Percentiles rank a stretch among this genome's conserved stretches.
These are phyloP conservation scores for Microbotryum violaceum DNA, from an alignment of 1,284 basidiomycete species.

Conservation along the genomic window DNA sequence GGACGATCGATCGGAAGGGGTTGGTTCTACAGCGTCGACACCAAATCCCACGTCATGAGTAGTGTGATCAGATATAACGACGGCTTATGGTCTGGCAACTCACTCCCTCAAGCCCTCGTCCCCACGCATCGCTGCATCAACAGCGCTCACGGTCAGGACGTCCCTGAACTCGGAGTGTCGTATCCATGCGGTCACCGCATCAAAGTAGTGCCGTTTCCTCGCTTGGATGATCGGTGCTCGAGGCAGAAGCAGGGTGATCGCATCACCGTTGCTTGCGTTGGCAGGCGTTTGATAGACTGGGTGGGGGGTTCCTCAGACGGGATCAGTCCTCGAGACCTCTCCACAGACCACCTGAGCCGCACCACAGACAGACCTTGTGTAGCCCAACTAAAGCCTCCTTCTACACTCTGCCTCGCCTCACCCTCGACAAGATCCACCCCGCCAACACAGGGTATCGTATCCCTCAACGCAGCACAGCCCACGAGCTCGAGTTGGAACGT, in stretches of 20 bases:
- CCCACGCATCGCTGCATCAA: conserved; percentile 19
- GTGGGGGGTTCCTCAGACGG: too few species aligned
- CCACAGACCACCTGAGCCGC: too few species aligned
- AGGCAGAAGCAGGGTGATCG: conserved; percentile 20
- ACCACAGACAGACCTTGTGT: conserved; percentile 14
- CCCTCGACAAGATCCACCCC: conserved; percentile 10
- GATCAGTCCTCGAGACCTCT: too few species aligned
- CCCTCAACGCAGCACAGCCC: conserved; percentile 20
- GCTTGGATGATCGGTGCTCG: conserved; percentile 26
- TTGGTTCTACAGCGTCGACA: not conserved
- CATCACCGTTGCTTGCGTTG: not conserved
- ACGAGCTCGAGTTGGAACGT: conserved; percentile 13
- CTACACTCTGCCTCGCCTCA: not conserved
- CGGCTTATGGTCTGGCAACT: not conserved
- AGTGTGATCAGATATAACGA: not conserved
- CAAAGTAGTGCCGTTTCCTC: conserved; percentile 15
- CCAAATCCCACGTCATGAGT: not conserved
- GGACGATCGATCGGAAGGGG: too few species aligned
- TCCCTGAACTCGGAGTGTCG: conserved; percentile 5
- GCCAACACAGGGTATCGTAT: conserved; percentile 18
- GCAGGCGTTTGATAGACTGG: not conserved
- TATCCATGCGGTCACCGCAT: conserved; percentile 6
- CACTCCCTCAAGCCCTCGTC: conserved; percentile 21
- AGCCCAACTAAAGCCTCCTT: conserved; percentile 14
- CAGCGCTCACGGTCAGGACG: conserved; percentile 14